Evolutionary conservation across 768 basidiomycete species (phyloP).

Genomic region (Agaricus bisporus): DNA sequence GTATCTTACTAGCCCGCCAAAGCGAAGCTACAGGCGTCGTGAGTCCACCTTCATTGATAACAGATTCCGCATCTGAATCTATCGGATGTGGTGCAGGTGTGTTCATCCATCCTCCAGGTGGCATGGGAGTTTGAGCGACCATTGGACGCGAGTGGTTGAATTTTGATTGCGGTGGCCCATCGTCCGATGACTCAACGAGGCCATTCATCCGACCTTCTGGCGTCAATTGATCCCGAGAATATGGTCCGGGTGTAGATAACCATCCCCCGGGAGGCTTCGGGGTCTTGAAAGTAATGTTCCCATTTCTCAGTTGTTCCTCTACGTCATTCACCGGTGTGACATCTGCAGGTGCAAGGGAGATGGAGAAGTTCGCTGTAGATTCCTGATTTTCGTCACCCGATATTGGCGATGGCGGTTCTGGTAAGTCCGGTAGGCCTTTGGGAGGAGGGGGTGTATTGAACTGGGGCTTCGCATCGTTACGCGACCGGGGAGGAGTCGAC

Average conservation of each 20-base stretch:
- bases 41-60: slow-evolving; percentile 25
- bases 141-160: slow-evolving; percentile 13
- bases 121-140: slow-evolving; percentile 22
- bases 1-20: slow-evolving; percentile 39
- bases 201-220: slow-evolving; percentile 10
- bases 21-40: slow-evolving; percentile 46
- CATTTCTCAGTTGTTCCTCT: background rate
- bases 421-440: slow-evolving; percentile 56
- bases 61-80: slow-evolving; percentile 17
- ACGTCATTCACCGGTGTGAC: slow-evolving; percentile 1
- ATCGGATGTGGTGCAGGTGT: slow-evolving; percentile 19
- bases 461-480: slow-evolving; percentile 34
- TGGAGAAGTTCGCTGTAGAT: background rate
- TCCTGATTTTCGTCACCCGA: slow-evolving; percentile 18
- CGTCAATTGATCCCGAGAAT: slow-evolving; percentile 8
- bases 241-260: slow-evolving; percentile 26
- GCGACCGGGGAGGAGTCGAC: slow-evolving; percentile 12
- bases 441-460: slow-evolving; percentile 64
- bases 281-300: slow-evolving; percentile 29
- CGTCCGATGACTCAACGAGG: slow-evolving; percentile 3
- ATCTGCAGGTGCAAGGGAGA: background rate
- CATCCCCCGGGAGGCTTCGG: slow-evolving; percentile 41
- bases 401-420: slow-evolving; percentile 59
- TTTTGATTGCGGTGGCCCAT: background rate
- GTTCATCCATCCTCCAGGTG: slow-evolving; percentile 32